These are phyloP conservation scores for Alternaria angustiovoidea DNA, from an alignment of 2,329 filamentous ascomycete species.

Conservation along the genomic window DNA sequence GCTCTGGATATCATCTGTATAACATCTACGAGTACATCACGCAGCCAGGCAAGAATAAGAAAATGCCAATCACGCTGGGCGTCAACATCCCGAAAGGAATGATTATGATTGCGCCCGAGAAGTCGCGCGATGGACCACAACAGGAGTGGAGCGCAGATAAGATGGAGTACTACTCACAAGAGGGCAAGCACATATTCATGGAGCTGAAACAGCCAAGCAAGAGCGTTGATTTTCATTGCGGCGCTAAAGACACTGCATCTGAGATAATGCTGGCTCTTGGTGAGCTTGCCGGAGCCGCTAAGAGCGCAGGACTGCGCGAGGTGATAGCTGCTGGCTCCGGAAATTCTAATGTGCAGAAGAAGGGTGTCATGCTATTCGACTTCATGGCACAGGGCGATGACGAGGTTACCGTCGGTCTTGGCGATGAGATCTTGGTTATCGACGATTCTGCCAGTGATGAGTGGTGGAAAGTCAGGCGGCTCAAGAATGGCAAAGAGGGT, in stretches of 20 bases:
- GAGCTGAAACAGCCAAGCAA: conserved; percentile 92
- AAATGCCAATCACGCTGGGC: conserved; percentile 97
- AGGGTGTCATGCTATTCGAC: conserved; percentile 88
- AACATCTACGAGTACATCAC: conserved; percentile 98
- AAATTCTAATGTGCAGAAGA: conserved; percentile 70
- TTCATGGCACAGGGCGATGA: conserved; percentile 97
- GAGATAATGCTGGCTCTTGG: conserved; percentile 90
- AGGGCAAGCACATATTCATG: conserved; percentile 97
- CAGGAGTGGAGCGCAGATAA: conserved; percentile 95
- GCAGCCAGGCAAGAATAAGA: conserved; percentile 96
- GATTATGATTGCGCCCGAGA: conserved; percentile 91
- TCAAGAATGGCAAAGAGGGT: conserved; percentile 93
- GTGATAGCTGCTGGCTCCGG: conserved; percentile 82
- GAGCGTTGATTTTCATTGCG: conserved; percentile 95
- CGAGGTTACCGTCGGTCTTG: conserved; percentile 89
- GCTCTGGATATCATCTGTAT: conserved; percentile 90
- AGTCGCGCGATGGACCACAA: conserved; percentile 79
- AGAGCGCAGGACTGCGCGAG: conserved; percentile 83
- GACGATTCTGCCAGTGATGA: conserved; percentile 94
- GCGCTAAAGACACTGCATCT: conserved; percentile 93
- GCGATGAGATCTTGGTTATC: conserved; percentile 88
- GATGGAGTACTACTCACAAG: conserved; percentile 96
- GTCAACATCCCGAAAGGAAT: conserved; percentile 87
- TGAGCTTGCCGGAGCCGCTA: conserved; percentile 85
- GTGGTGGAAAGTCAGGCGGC: conserved; percentile 93